These are phyloP conservation scores for Dothistroma septosporum DNA, from an alignment of 2,329 filamentous ascomycete species.

Conservation along the genomic window DNA sequence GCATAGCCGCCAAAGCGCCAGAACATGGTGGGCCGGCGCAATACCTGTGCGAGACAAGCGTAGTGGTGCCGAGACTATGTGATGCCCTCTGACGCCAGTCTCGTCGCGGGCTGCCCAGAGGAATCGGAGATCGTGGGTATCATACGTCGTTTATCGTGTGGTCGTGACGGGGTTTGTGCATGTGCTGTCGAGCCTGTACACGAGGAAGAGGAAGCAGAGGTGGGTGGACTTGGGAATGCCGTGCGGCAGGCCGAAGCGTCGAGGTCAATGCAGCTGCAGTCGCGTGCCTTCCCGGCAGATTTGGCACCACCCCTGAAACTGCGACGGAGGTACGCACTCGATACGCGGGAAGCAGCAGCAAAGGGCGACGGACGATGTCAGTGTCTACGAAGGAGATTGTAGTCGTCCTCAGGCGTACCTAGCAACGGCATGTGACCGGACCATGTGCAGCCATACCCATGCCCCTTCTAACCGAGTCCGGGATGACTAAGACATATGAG, in stretches of 20 bases:
- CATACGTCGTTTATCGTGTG: constrained; percentile 15
- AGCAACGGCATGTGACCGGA: too few species aligned
- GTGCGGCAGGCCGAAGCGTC: not conserved
- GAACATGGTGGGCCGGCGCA: constrained; percentile 70
- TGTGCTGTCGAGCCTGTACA: not conserved
- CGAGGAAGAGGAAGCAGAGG: not conserved
- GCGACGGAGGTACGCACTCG: too few species aligned
- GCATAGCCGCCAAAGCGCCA: constrained; percentile 99
- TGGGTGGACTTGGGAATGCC: not conserved
- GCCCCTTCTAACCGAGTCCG: too few species aligned
- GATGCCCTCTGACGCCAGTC: constrained; percentile 11
- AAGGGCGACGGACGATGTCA: too few species aligned
- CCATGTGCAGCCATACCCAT: too few species aligned
- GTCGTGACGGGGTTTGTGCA: constrained; percentile 6
- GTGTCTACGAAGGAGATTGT: too few species aligned
- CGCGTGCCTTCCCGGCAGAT: too few species aligned
- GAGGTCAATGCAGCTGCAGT: too few species aligned
- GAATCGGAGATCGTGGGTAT: constrained; percentile 13
- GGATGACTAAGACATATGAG: too few species aligned
- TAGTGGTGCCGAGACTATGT: constrained; percentile 7
- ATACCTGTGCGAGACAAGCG: not conserved
- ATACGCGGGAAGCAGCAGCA: too few species aligned
- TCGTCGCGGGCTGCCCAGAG: constrained; percentile 4
- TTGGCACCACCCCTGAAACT: too few species aligned
- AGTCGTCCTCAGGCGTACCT: too few species aligned